Percentiles rank a stretch among this genome's conserved stretches.
These are phyloP conservation scores for Naganishia sp. DNA, from an alignment of 1,284 basidiomycete genomes.

Conservation along the genomic window DNA sequence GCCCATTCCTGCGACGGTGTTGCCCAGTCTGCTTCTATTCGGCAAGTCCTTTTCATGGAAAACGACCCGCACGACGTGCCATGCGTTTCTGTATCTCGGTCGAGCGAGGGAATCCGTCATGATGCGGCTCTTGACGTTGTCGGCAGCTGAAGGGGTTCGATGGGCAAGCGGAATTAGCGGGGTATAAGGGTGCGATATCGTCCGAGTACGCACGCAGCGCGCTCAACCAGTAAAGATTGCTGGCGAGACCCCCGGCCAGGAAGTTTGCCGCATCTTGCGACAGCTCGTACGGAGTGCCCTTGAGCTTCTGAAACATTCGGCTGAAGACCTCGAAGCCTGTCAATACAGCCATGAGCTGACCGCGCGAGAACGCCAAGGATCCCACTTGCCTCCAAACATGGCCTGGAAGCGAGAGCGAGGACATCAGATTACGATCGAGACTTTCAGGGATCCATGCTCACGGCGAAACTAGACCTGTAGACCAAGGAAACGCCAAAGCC, in stretches of 20 bases:
- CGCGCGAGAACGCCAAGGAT: background rate
- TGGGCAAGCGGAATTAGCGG: background rate
- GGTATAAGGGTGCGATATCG: background rate
- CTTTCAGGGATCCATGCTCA: constrained; percentile 21
- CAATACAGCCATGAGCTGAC: background rate
- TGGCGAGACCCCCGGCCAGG: constrained; percentile 52
- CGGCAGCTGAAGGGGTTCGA: constrained; percentile 29
- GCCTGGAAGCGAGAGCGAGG: background rate
- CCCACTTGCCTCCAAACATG: constrained; percentile 52
- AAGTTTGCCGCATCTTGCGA: constrained; percentile 48
- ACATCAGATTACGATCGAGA: background rate
- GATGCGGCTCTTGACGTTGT: constrained; percentile 54
- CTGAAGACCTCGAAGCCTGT: constrained; percentile 54
- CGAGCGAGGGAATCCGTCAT: constrained; percentile 50
- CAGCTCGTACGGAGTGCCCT: constrained; percentile 51
- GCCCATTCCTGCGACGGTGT: constrained; percentile 42
- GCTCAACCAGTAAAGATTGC: constrained; percentile 51
- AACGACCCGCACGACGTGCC: constrained; percentile 46
- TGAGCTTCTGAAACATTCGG: constrained; percentile 47
- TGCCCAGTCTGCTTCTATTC: constrained; percentile 42
- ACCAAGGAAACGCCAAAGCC: constrained; percentile 51
- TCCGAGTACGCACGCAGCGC: constrained; percentile 45
- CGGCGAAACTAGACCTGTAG: constrained; percentile 50
- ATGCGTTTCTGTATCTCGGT: constrained; percentile 47
- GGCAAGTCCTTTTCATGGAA: constrained; percentile 43